These are phyloP conservation scores for Fusarium sp. DNA, from an alignment of 2,329 filamentous ascomycete species.

Conservation along the genomic window DNA sequence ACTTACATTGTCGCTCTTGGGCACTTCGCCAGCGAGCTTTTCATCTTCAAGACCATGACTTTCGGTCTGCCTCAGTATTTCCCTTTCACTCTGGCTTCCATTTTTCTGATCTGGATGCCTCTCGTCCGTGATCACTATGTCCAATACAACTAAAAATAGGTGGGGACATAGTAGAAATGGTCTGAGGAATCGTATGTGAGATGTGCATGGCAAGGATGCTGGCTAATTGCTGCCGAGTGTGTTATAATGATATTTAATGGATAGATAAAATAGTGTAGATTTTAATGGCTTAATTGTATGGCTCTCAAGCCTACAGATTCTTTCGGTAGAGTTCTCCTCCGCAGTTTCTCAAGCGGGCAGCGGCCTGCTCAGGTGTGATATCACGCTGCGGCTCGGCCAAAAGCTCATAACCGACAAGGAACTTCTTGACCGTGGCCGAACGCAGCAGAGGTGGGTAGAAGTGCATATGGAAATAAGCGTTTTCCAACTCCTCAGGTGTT, in stretches of 20 bases:
- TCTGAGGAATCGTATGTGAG: constrained; percentile 2
- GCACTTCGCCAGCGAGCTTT: constrained; percentile 86
- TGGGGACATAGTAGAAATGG: neutral
- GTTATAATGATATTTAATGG: constrained; percentile 2
- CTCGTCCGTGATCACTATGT: constrained; percentile 80
- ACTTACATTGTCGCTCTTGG: constrained; percentile 83
- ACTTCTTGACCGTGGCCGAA: constrained; percentile 94
- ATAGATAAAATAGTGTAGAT: constrained; percentile 32
- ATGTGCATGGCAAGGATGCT: neutral
- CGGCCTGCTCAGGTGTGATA: constrained; percentile 96
- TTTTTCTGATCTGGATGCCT: constrained; percentile 72
- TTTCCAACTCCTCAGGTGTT: constrained; percentile 84
- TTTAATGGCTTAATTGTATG: constrained; percentile 6
- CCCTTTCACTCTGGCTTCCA: constrained; percentile 65
- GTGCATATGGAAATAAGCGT: constrained; percentile 94
- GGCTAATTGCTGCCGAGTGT: neutral
- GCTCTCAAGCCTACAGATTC: constrained; percentile 46
- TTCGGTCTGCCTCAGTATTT: constrained; percentile 70
- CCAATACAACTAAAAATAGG: constrained; percentile 51
- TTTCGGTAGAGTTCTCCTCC: constrained; percentile 88
- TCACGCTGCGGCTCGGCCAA: constrained; percentile 98
- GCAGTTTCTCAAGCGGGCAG: constrained; percentile 79
- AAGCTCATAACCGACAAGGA: constrained; percentile 95
- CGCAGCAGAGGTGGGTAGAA: constrained; percentile 95
- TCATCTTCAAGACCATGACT: constrained; percentile 81